A percentile compares a stretch with the other conserved stretches of the same genome.
phyloP scores from a whole-genome alignment of 371 early-diverging fungal genomes.

The Rhizopus sp. region DNA sequence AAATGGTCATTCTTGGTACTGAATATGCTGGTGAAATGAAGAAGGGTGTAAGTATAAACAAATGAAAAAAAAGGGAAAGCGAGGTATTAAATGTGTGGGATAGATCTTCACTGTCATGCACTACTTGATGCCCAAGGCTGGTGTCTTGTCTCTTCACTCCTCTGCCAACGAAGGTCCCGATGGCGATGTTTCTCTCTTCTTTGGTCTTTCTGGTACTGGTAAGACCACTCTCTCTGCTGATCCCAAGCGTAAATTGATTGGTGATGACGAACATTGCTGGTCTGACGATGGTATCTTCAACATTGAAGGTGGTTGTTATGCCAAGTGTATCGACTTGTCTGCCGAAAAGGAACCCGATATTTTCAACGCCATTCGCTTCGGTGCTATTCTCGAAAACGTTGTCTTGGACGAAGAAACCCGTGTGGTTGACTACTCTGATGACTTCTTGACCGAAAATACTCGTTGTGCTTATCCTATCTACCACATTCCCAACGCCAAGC shows the following conservation, averaged over 20 bases:
- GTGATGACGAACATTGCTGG: conserved; percentile 99
- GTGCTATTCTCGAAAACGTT: conserved; percentile 95
- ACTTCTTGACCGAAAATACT: conserved; percentile 93
- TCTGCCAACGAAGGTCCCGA: conserved; percentile 92
- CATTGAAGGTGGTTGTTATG: conserved; percentile 99
- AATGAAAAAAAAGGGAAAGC: neutral
- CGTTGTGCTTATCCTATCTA: conserved; percentile 97
- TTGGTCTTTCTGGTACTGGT: conserved; percentile 97
- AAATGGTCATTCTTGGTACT: conserved; percentile 94
- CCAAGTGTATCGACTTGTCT: conserved; percentile 94
- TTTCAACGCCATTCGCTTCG: conserved; percentile 93
- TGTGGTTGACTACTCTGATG: conserved; percentile 85
- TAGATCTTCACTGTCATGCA: conserved; percentile 97
- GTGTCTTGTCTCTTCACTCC: conserved; percentile 95
- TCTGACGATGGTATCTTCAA: conserved; percentile 94
- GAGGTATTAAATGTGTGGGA: neutral
- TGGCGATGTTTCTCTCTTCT: conserved; percentile 96
- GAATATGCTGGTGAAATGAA: conserved; percentile 99
- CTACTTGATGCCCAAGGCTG: conserved; percentile 97
- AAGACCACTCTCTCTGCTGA: conserved; percentile 98
- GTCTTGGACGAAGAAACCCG: conserved; percentile 82
- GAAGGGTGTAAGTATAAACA: conserved; percentile 78
- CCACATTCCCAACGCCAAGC: conserved; percentile 94
- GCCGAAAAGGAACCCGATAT: conserved; percentile 98
- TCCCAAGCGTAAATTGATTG: conserved; percentile 90